Conservation (phyloP, 2,329 filamentous ascomycete species). For the Plenodomus tracheiphilus region DNA sequence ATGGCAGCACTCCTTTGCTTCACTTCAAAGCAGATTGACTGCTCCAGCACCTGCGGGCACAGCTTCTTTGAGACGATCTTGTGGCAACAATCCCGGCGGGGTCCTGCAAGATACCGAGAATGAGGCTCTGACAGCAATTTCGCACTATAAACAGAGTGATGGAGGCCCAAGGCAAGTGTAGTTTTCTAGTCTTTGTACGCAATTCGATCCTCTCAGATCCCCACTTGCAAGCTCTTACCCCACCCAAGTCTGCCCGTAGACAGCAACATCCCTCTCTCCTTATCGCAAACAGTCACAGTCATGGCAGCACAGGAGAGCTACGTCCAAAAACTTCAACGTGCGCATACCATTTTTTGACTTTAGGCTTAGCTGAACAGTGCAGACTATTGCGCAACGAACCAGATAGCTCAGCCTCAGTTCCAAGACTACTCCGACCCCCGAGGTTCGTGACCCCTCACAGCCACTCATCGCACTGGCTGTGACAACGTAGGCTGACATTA, state of each 20-base stretch:
- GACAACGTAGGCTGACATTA: conserved; percentile 13
- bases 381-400: conserved; percentile 40
- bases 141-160: conserved; percentile 38
- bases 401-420: conserved; percentile 42
- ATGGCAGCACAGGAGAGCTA: conserved; percentile 39
- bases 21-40: conserved; percentile 21
- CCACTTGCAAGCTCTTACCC: conserved; percentile 28
- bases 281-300: conserved; percentile 13
- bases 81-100: conserved; percentile 26
- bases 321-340: conserved; percentile 39
- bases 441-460: conserved; percentile 26
- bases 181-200: conserved; percentile 26
- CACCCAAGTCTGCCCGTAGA: conserved; percentile 17
- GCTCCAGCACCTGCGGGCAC: conserved; percentile 25
- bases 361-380: conserved; percentile 13
- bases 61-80: conserved; percentile 23
- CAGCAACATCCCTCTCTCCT: conserved; percentile 13
- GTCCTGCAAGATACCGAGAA: conserved; percentile 23
- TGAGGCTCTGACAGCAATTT: conserved; percentile 28
- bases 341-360: conserved; percentile 10
- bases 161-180: conserved; percentile 24
- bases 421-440: conserved; percentile 44
- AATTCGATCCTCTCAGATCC: conserved; percentile 24
- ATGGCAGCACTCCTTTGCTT: conserved; percentile 29
- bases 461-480: not conserved